Base-by-base conservation (phyloP, 2,329 filamentous ascomycete species). In the Cercospora citrullina region DNA sequence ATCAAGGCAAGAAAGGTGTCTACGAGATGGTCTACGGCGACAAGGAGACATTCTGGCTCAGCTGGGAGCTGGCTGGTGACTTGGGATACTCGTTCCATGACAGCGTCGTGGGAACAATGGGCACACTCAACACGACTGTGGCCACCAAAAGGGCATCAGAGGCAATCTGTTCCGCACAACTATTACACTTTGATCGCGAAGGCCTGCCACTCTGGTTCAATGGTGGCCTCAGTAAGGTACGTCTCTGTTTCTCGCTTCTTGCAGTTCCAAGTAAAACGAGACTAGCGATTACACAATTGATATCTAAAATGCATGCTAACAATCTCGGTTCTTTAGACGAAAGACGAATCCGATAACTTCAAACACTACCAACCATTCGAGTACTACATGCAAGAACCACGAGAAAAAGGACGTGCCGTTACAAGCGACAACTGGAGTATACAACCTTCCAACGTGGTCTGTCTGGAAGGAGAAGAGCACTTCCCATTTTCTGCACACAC, bases 31-130 rank as follows among this genome's bases (percentile, higher is more conserved):
- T 83, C 36, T 83, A 82, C 64, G 81, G 82, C 55, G 82, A 84
- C 72, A 84, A 84, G 69, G 82, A 84, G 68, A 84, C 82, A 1
- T 84, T 83, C 76, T 84, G 82, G 82, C 77, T 84, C 3, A 80
- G 81, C n/a, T 84, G 81, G 77, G 79, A 83, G 66, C 78, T 84
- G 14, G 80, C 79, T 18, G 81, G 80, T 4, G 81, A 82, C 64
- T 68, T 75, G 7, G 77, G 79, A 26, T 84, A 83, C 69, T 74
- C 79, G 21, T 84, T 84, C 75, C 81, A 83, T 69, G 74, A 76
- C 39, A 81, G 82, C 33, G 77, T 78, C 14, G 76, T 77, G 4
- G 79, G 78, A 8, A 76, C 73, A 42, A 78, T 80, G 67, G 79
- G 79, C 16, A 69, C 72, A 1, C 57, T 78, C 45, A 75, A 77